Conservation (phyloP, 768 basidiomycete species). For the Kwoniella dendrophila region DNA sequence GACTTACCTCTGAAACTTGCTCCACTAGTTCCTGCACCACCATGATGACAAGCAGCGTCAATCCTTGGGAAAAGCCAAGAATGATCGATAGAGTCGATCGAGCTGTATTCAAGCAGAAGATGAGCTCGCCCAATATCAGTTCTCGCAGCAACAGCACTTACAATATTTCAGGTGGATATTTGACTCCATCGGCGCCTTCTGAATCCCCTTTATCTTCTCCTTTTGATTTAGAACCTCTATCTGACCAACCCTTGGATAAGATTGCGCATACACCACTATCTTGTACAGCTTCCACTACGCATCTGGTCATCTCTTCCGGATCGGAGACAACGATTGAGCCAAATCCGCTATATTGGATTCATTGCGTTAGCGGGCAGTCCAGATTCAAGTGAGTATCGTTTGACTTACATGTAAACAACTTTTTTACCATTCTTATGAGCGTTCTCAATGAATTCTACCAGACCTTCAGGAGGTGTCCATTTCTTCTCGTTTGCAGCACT, state of each 20-base stretch:
- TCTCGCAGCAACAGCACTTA: conserved; percentile 16
- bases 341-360: conserved; percentile 64
- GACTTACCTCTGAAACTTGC: conserved; percentile 82
- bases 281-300: conserved; percentile 82
- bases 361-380: neutral
- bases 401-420: conserved; percentile 76
- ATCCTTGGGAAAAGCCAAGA: conserved; percentile 95
- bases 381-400: neutral
- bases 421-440: conserved; percentile 78
- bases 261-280: conserved; percentile 88
- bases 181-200: conserved; percentile 48
- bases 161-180: conserved; percentile 48
- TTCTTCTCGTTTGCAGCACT: conserved; percentile 65
- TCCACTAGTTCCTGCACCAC: conserved; percentile 94
- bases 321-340: conserved; percentile 97
- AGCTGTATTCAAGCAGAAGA: conserved; percentile 35
- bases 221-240: conserved; percentile 63
- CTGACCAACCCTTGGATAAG: conserved; percentile 97
- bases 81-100: conserved; percentile 83
- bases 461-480: conserved; percentile 81
- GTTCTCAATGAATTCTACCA: conserved; percentile 77
- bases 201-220: conserved; percentile 53
- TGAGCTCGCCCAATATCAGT: conserved; percentile 1
- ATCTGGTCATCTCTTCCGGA: conserved; percentile 86
- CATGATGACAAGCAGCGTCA: conserved; percentile 97